These are phyloP conservation scores for Neofusicoccum ribis DNA, from an alignment of 2,329 filamentous ascomycete genomes.

Conservation along the genomic window DNA sequence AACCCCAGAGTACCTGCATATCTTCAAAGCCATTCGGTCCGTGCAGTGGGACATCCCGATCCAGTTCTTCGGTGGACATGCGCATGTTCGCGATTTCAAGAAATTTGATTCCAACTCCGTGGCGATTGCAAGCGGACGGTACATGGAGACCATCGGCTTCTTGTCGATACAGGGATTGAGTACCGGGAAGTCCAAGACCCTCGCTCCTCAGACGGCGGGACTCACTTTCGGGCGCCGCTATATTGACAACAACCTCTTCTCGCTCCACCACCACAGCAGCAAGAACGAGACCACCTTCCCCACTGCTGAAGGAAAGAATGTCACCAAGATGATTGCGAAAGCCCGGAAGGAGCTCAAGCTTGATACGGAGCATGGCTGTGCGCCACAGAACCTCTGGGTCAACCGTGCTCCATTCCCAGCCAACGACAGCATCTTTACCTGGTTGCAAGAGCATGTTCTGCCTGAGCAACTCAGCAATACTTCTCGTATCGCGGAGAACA, in stretches of 20 bases:
- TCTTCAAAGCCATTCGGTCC: conserved; percentile 77
- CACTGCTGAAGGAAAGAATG: conserved; percentile 71
- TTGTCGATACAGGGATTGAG: conserved; percentile 75
- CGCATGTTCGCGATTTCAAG: conserved; percentile 82
- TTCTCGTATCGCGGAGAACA: conserved; percentile 42
- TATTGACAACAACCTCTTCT: conserved; percentile 91
- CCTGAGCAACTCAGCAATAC: conserved; percentile 61
- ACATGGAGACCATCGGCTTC: conserved; percentile 94
- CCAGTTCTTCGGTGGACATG: conserved; percentile 88
- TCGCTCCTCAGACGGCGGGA: conserved; percentile 43
- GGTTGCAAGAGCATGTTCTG: conserved; percentile 74
- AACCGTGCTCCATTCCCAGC: conserved; percentile 72
- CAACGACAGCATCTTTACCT: conserved; percentile 75
- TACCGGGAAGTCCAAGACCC: conserved; percentile 37
- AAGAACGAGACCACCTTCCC: conserved; percentile 71
- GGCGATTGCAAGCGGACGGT: conserved; percentile 82
- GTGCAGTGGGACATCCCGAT: conserved; percentile 81
- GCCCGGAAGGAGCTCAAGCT: conserved; percentile 71
- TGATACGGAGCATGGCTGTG: conserved; percentile 77
- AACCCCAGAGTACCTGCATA: conserved; percentile 73
- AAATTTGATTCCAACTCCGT: conserved; percentile 76
- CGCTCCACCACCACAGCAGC: conserved; percentile 77
- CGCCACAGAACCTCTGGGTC: conserved; percentile 79
- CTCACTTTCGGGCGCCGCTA: conserved; percentile 72
- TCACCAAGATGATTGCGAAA: conserved; percentile 67